Evolutionary conservation across 2,329 filamentous ascomycete genomes (phyloP), one percentile per base, ranked within the genome.

Genomic region (Furcasterigmium furcatum): DNA sequence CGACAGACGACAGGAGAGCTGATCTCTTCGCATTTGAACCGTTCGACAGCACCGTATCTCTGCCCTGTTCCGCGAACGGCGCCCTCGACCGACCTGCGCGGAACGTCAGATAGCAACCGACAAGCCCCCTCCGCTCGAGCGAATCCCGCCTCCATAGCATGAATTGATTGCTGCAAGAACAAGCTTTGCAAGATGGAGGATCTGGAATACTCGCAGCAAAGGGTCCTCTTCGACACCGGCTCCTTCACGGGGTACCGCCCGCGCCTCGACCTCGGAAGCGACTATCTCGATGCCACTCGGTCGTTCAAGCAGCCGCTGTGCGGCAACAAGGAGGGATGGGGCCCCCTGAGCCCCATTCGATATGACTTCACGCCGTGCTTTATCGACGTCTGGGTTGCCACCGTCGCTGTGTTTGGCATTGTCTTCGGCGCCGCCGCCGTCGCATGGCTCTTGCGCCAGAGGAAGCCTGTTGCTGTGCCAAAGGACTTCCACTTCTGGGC

Each of bases 331-430:
- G 92, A 97, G 68, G 95, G 94, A 59, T 99, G 94, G 94, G 95
- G 95, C 1, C 94, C 94, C 19, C 63, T 99, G 62, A 96, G 91
- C 67, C 84, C 85, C 29, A 76, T 84, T 55, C 80, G 92, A 64
- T 96, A 90, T 67, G 94, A 99, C 70, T 91, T 99, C 59, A 97
- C 94, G 14, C 92, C 94, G 34, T 99, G 94, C 73, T 99, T 99
- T 63, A 84, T 97, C 58, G 95, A 99, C 64, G 81, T 95, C 19
- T 91, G 89, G 82, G 81, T 97, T 48, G 82, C 87, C 27, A 70
- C 77, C 2, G 88, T 96, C 22, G 88, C 89, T 9, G 76, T 76
- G 13, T 95, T 86, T 70, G 91, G 92, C 14, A 74, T 96, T 20
- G 45, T 96, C 20, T 77, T 85, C 52, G 94, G 94, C 47, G 76